phyloP scores from a whole-genome alignment of 2,329 filamentous ascomycete species.

The Fusarium verrucosum region DNA sequence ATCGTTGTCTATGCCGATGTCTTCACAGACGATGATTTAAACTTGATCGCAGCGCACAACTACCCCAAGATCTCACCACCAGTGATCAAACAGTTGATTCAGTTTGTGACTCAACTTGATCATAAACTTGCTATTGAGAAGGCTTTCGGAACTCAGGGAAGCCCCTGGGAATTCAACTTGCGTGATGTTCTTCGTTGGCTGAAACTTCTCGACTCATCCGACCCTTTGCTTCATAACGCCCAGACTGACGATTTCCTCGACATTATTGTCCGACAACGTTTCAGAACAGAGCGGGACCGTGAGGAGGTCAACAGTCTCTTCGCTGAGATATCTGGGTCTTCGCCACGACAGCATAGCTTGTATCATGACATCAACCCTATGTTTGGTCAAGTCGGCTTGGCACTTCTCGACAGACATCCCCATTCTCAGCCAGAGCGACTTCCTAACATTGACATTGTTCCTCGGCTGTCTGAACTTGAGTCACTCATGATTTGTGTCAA shows the following conservation, averaged over 20 bases:
- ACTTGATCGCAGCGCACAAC: conserved; percentile 80
- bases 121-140: conserved; percentile 70
- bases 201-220: conserved; percentile 63
- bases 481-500: conserved; percentile 88
- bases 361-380: conserved; percentile 74
- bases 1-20: conserved; percentile 97
- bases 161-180: conserved; percentile 96
- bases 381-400: conserved; percentile 82
- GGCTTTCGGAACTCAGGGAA: conserved; percentile 69
- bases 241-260: conserved; percentile 78
- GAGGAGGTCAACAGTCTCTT: conserved; percentile 73
- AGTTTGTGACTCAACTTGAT: conserved; percentile 84
- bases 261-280: conserved; percentile 86
- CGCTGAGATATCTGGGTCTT: conserved; percentile 65
- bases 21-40: conserved; percentile 82
- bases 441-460: conserved; percentile 60
- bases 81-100: conserved; percentile 74
- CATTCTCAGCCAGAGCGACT: conserved; percentile 62
- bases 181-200: conserved; percentile 92
- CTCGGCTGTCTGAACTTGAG: conserved; percentile 78
- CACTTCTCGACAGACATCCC: conserved; percentile 70
- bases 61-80: conserved; percentile 71
- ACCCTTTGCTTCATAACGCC: conserved; percentile 69
- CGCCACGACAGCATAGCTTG: conserved; percentile 68
- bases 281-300: conserved; percentile 77